Conservation (phyloP, 768 basidiomycete species). For the Filobasidium wieringae region DNA sequence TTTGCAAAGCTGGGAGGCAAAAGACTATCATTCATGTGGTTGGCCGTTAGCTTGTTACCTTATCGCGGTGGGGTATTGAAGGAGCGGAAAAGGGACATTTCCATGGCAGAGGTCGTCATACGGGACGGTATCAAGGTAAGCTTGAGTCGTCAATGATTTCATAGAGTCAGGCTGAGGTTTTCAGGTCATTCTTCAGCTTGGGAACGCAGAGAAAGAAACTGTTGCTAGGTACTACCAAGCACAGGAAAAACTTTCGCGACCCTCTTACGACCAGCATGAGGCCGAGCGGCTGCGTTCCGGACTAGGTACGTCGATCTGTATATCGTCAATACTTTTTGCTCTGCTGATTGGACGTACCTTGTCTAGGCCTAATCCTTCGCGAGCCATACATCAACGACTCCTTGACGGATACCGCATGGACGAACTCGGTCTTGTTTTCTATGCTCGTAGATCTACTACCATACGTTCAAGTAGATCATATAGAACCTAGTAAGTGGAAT, state of each 20-base stretch:
- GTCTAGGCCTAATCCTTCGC: slow-evolving; percentile 56
- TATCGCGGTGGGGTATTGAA: slow-evolving; percentile 53
- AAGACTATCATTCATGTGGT: slow-evolving; percentile 45
- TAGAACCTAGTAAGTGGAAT: slow-evolving; percentile 29
- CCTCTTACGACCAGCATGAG: not conserved
- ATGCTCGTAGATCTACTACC: slow-evolving; percentile 56
- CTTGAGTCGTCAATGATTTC: not conserved
- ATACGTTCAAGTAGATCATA: not conserved
- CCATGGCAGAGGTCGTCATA: slow-evolving; percentile 57
- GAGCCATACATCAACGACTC: slow-evolving; percentile 56
- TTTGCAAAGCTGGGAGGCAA: not conserved
- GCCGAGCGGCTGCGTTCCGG: slow-evolving; percentile 40
- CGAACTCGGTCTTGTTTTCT: slow-evolving; percentile 60
- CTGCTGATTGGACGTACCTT: not conserved
- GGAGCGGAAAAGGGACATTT: slow-evolving; percentile 52
- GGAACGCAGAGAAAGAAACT: slow-evolving; percentile 26
- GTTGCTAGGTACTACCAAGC: slow-evolving; percentile 26
- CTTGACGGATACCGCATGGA: slow-evolving; percentile 55
- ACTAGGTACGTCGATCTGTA: slow-evolving; percentile 43
- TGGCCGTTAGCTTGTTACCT: slow-evolving; percentile 66
- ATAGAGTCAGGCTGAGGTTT: not conserved
- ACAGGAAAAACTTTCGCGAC: not conserved
- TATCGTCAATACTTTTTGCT: not conserved
- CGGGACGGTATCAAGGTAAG: slow-evolving; percentile 65
- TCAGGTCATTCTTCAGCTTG: slow-evolving; percentile 21